Evolutionary conservation across 2,329 filamentous ascomycete species (phyloP).

Genomic region (Talaromyces sp.): DNA sequence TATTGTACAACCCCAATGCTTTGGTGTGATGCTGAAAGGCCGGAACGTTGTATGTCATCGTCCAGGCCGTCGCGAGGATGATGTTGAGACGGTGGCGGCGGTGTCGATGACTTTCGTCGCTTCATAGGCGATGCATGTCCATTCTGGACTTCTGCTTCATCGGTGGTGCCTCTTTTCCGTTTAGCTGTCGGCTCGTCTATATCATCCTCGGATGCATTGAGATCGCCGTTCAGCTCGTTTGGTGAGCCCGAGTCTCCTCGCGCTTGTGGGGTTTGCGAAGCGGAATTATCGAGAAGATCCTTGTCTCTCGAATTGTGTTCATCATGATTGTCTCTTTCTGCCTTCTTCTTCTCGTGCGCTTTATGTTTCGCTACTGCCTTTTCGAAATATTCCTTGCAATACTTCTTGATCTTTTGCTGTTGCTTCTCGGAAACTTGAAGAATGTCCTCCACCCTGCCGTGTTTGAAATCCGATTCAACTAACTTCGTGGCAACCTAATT

Average conservation of each 20-base stretch:
- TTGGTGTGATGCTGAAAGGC: conserved; percentile 17
- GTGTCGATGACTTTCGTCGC: conserved; percentile 16
- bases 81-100: conserved; percentile 9
- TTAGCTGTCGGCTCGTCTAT: conserved; percentile 48
- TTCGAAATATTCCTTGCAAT: conserved; percentile 80
- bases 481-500: conserved; percentile 73
- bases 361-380: conserved; percentile 76
- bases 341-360: conserved; percentile 64
- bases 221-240: conserved; percentile 10
- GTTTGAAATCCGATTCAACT: conserved; percentile 87
- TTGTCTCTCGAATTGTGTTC: conserved; percentile 24
- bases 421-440: conserved; percentile 73
- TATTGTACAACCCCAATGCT: conserved; percentile 20
- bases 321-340: conserved; percentile 41
- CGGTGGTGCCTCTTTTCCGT: conserved; percentile 46
- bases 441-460: conserved; percentile 79
- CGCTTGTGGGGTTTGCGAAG: conserved; percentile 18
- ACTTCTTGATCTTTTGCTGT: conserved; percentile 75
- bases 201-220: conserved; percentile 34
- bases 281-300: conserved; percentile 15
- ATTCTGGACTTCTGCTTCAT: conserved; percentile 22
- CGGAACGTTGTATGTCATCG: conserved; percentile 15
- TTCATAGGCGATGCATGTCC: conserved; percentile 33
- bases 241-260: conserved; percentile 33
- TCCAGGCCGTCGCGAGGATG: conserved; percentile 13